A percentile compares a stretch with the other conserved stretches of the same genome.
phyloP scores from a whole-genome alignment of 2,329 filamentous ascomycete genomes.

The Fusarium pseudograminearum region DNA sequence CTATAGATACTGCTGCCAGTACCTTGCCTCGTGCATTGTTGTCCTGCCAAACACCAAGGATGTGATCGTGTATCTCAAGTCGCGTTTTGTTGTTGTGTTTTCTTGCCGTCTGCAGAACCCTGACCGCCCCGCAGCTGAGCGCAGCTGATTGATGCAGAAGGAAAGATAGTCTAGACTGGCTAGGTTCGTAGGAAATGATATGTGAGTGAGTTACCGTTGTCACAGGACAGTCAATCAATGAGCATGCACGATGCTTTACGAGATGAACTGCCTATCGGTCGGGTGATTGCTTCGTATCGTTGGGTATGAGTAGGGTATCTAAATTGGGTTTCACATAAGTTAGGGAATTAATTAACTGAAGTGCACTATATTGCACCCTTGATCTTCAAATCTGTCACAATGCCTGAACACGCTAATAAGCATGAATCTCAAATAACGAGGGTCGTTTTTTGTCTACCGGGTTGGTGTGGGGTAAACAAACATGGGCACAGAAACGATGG shows the following conservation, averaged over 20 bases:
- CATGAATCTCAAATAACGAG: slow-evolving; percentile 33
- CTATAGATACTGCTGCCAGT: slow-evolving; percentile 14
- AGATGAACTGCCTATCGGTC: background rate
- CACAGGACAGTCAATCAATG: slow-evolving; percentile 6
- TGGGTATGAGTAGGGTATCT: background rate
- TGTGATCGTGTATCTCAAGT: slow-evolving; percentile 22
- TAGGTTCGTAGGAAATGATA: slow-evolving; percentile 14
- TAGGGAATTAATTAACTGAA: background rate
- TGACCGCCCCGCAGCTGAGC: slow-evolving; percentile 11
- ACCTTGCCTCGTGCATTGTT: slow-evolving; percentile 28
- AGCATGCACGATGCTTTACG: background rate
- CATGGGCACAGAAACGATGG: slow-evolving; percentile 7
- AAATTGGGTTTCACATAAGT: slow-evolving; percentile 4
- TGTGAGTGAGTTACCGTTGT: slow-evolving; percentile 9
- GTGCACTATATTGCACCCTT: background rate
- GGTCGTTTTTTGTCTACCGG: slow-evolving; percentile 11
- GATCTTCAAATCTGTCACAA: slow-evolving; percentile 14
- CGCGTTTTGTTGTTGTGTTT: slow-evolving; percentile 37
- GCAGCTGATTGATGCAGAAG: slow-evolving; percentile 34
- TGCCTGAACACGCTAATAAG: slow-evolving; percentile 3
- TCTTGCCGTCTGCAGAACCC: slow-evolving; percentile 10
- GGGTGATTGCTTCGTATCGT: slow-evolving; percentile 2
- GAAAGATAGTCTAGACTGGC: slow-evolving; percentile 26
- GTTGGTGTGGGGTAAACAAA: slow-evolving; percentile 22
- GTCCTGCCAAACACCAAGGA: slow-evolving; percentile 38